A percentile compares a stretch with the other conserved stretches of the same genome.
phyloP scores from a whole-genome alignment of 495 filamentous ascomycete species.

The Hypoxylon lienhwacheense region DNA sequence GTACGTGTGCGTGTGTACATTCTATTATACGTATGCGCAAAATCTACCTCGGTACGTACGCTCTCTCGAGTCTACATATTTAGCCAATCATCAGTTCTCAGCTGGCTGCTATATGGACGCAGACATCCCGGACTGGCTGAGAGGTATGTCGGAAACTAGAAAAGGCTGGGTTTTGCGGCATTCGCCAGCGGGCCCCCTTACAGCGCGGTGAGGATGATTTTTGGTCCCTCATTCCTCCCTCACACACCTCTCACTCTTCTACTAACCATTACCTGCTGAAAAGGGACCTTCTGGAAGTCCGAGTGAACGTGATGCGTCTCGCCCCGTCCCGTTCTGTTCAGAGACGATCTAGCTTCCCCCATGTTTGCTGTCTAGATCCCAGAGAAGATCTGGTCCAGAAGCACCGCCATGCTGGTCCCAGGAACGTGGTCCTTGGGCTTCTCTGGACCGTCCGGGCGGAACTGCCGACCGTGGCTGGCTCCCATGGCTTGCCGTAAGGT shows the following conservation, averaged over 20 bases:
- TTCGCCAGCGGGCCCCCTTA: background rate
- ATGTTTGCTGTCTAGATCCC: background rate
- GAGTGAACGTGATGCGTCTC: constrained; percentile 8
- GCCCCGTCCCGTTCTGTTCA: constrained; percentile 14
- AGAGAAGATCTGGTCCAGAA: constrained; percentile 22
- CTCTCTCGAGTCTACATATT: constrained; percentile 16
- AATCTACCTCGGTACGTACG: background rate
- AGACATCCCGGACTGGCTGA: too few species aligned
- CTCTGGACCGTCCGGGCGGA: constrained; percentile 21
- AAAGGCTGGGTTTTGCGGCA: constrained; percentile 1
- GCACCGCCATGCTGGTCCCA: constrained; percentile 24
- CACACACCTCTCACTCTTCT: too few species aligned
- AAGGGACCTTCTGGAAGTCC: constrained; percentile 8
- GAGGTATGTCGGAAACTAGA: background rate
- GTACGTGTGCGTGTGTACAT: too few species aligned
- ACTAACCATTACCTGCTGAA: background rate
- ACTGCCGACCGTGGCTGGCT: constrained; percentile 18
- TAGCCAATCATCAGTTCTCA: constrained; percentile 25
- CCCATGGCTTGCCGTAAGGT: constrained; percentile 8
- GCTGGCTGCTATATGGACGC: constrained; percentile 2
- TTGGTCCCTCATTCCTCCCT: too few species aligned
- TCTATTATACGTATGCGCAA: too few species aligned
- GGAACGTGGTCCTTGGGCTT: constrained; percentile 32
- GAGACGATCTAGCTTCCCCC: background rate
- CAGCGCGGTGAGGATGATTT: too few species aligned